These are phyloP conservation scores for Talaromyces funiculosus DNA, from an alignment of 2,329 filamentous ascomycete genomes.

Conservation along the genomic window DNA sequence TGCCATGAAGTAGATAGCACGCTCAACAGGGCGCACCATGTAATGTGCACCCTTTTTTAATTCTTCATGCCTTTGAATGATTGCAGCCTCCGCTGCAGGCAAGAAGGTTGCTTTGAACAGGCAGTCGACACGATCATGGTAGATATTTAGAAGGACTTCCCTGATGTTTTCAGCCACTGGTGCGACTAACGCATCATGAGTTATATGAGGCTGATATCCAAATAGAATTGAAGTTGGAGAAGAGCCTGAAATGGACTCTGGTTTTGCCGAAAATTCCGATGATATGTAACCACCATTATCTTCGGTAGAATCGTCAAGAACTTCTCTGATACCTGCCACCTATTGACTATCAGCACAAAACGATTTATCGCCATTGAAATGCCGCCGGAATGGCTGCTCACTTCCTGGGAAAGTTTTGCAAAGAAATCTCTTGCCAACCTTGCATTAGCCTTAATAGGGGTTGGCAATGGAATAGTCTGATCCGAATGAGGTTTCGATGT, in stretches of 20 bases:
- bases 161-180: not conserved
- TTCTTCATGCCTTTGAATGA: not conserved
- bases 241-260: not conserved
- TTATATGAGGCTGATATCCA: not conserved
- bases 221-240: not conserved
- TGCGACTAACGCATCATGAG: not conserved
- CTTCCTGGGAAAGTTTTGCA: not conserved
- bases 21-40: not conserved
- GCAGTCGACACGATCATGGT: not conserved
- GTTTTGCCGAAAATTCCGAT: not conserved
- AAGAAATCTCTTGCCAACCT: conserved; percentile 2
- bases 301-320: not conserved
- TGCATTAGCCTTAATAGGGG: not conserved
- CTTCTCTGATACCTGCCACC: conserved; percentile 2
- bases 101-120: conserved; percentile 1
- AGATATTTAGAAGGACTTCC: not conserved
- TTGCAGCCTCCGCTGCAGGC: not conserved
- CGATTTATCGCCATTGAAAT: not conserved
- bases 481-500: not conserved
- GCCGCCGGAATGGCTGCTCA: not conserved
- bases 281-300: not conserved
- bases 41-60: not conserved
- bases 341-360: not conserved
- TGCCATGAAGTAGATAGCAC: conserved; percentile 2
- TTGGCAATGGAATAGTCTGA: not conserved